A percentile compares a stretch with the other conserved stretches of the same genome.
Evolutionary conservation across 371 early-diverging fungal species (phyloP).

Genomic region (Mucor ambiguus): DNA sequence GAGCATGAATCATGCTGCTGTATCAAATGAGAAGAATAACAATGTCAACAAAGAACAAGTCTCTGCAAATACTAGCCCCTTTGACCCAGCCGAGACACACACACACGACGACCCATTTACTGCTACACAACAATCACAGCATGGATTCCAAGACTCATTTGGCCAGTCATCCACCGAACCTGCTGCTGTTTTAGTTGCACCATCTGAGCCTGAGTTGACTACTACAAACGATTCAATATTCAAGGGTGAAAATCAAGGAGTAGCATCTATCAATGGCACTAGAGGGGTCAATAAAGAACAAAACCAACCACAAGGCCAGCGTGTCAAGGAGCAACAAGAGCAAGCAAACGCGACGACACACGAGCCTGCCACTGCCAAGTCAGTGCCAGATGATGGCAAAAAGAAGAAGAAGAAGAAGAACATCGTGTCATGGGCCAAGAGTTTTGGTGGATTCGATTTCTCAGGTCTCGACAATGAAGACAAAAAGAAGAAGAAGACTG

Average conservation of each 20-base stretch:
- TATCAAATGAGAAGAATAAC: not conserved
- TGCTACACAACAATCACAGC: not conserved
- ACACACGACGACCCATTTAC: not conserved
- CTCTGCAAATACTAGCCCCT: not conserved
- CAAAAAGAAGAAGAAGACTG: conserved; percentile 26
- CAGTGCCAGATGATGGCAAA: conserved; percentile 5
- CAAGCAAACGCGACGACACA: not conserved
- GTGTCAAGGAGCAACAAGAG: conserved; percentile 1
- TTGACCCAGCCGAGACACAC: not conserved
- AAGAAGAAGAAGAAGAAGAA: conserved; percentile 32
- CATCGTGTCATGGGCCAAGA: conserved; percentile 35
- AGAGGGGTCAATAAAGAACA: conserved; percentile 5
- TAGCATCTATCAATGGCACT: not conserved
- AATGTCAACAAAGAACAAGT: conserved; percentile 2
- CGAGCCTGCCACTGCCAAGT: not conserved
- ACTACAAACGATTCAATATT: not conserved
- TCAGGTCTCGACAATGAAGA: conserved; percentile 13
- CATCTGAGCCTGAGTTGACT: not conserved
- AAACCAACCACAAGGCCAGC: not conserved
- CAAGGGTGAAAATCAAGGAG: conserved; percentile 20
- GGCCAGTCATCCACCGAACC: not conserved
- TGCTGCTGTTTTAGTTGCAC: not conserved
- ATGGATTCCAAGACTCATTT: not conserved
- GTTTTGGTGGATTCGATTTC: conserved; percentile 44
- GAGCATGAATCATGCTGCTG: not conserved